Evolutionary conservation across 1,284 basidiomycete species (phyloP), one percentile per base, ranked within the genome.

Genomic region (Apiotrichum sp.): DNA sequence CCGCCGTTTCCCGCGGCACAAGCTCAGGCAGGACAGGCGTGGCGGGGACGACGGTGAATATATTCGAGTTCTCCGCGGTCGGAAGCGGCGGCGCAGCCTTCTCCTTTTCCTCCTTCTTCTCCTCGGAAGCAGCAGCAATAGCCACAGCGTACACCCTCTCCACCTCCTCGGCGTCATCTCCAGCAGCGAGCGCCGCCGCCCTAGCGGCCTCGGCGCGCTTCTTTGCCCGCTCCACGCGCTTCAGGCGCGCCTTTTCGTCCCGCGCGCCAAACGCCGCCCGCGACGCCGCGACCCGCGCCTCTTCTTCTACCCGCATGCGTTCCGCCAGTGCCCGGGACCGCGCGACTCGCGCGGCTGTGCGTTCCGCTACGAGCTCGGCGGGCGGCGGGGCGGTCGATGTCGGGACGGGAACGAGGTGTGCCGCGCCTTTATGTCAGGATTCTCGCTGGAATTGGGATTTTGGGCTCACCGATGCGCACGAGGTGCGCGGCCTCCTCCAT

Each of bases 401-500:
- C 3, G 80, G 78, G 60, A 96, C 87, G 65, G 92, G 84, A 22
- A 96, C 78, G 10, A 98, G 78, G 34, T 87, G 80, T 2, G 88
- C 91, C 4, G 86, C 76, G 32, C 83, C 92, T 93, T 69, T 59
- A 38, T 60, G 56, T 14, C 7, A 38, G 13, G 36, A 38, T 38
- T 36, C 6, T 6, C 6, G 40, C 40, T 41, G 40, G 36, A 38
- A 8, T 8, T 13, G 36, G 9, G 36, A 38, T 22, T 22, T 14
- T 8, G 40, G 40, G 14, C 40, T 41, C 40, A 89, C 91, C 84
- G 63, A 87, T 85, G 58, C 87, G 81, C 3, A 98, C 82, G 3
- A 98, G 82, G 32, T 92, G 80, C 3, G 89, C 88, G 2, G 88
- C 90, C 72, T 98, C 96, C 72, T 99, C 96, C 0, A 89, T 88